phyloP scores from a whole-genome alignment of 768 basidiomycete genomes.

The Dentipellis sp. region DNA sequence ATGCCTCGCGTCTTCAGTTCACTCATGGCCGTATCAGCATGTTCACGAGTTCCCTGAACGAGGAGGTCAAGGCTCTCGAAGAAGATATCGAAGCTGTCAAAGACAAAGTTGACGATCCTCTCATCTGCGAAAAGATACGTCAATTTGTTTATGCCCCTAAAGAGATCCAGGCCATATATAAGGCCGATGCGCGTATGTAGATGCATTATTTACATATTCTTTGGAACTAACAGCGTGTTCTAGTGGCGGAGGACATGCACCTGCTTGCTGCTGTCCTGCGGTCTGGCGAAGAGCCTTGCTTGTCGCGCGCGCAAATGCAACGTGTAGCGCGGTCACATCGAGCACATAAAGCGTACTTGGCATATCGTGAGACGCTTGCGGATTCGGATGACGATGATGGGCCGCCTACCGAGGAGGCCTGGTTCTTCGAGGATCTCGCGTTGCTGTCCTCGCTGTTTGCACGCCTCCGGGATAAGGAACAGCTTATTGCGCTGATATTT shows the following conservation, averaged over 20 bases:
- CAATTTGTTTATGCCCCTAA: slow-evolving; percentile 79
- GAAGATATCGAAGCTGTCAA: slow-evolving; percentile 84
- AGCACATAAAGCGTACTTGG: slow-evolving; percentile 71
- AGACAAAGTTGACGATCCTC: slow-evolving; percentile 81
- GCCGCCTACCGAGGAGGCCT: slow-evolving; percentile 89
- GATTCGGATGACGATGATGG: slow-evolving; percentile 94
- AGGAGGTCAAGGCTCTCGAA: slow-evolving; percentile 79
- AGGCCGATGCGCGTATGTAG: slow-evolving; percentile 68
- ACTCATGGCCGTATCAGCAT: slow-evolving; percentile 42
- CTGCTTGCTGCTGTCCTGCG: slow-evolving; percentile 75
- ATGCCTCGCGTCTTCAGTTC: background rate
- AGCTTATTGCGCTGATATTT: slow-evolving; percentile 87
- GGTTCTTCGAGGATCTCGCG: slow-evolving; percentile 89
- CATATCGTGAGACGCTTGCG: slow-evolving; percentile 43
- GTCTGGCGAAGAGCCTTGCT: slow-evolving; percentile 61
- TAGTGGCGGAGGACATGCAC: slow-evolving; percentile 63
- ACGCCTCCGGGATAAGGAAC: slow-evolving; percentile 78
- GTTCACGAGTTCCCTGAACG: slow-evolving; percentile 88
- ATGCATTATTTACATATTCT: background rate
- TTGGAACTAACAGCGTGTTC: background rate
- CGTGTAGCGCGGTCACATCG: slow-evolving; percentile 69
- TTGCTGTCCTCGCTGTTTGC: slow-evolving; percentile 74
- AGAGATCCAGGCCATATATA: slow-evolving; percentile 80
- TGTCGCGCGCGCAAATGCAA: slow-evolving; percentile 73
- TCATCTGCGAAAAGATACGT: slow-evolving; percentile 82